Base-by-base conservation (phyloP, 345 rosid species). In the Populus nigra region DNA sequence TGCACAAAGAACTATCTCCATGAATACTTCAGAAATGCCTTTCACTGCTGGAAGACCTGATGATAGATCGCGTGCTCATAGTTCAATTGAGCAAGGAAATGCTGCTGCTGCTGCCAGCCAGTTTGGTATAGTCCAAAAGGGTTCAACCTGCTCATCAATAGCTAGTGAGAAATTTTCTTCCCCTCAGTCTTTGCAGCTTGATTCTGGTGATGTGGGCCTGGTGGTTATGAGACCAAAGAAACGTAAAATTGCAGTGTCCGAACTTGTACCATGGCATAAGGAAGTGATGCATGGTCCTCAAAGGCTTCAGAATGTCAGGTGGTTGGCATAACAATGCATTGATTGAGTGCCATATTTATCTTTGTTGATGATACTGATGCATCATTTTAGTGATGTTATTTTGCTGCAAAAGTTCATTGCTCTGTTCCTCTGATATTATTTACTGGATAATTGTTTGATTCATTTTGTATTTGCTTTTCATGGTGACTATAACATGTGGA, bases 221-320 rank as follows among this genome's bases (percentile, higher is more conserved):
- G 78, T 41, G 47, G 81, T 73, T 72, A 76, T 31, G 84, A 88
- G 86, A 73, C 78, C 84, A 27, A 91, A 85, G 79, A 96, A 93
- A 90, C 98, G 96, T 41, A 96, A 86, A 88, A 80, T 75, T 59
- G 62, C 84, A 72, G 77, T 83, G 39, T 77, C 85, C 76, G 92
- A 82, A 73, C 81, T 81, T 85, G 75, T 82, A 38, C 86, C 97
- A 0, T 92, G 94, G 98, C 90, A 91, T 77, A 88, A 86, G 87
- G 95, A 90, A 87, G 81, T 91, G 71, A 69, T 41, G 33, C 85
- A 80, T 55, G 86, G 86, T 80, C 73, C 83, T 33, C 82, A 50
- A 36, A 87, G 88, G 83, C 90, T 87, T 79, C 89, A 82, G 73
- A 86, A 83, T 73, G 79, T 90, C 78, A 86, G 98, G 99, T 96